These are phyloP conservation scores for Cryptococcus sp. DNA, from an alignment of 1,284 basidiomycete species.

Conservation along the genomic window DNA sequence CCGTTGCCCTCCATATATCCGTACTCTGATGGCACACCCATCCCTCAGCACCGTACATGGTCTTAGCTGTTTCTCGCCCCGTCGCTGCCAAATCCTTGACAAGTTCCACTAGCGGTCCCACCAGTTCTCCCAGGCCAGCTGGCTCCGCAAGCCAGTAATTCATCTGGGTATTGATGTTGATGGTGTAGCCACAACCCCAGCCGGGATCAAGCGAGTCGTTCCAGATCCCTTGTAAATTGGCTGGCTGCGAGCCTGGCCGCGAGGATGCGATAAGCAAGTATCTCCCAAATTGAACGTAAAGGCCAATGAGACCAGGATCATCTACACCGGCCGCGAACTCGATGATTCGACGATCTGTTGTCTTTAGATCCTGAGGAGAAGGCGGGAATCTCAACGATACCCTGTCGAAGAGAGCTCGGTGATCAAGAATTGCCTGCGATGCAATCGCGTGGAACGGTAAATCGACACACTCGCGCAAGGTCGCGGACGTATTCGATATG, in stretches of 20 bases:
- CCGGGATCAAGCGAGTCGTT: constrained; percentile 6
- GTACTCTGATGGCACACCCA: constrained; percentile 12
- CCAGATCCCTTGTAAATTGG: constrained; percentile 15
- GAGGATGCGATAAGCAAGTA: constrained; percentile 9
- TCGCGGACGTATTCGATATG: not conserved
- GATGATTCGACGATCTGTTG: not conserved
- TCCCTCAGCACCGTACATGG: constrained; percentile 9
- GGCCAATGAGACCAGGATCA: constrained; percentile 4
- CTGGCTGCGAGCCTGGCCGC: constrained; percentile 3
- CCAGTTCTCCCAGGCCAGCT: not conserved
- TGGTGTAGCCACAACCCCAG: constrained; percentile 10
- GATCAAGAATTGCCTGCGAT: not conserved
- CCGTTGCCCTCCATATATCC: constrained; percentile 7
- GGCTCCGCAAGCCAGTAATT: constrained; percentile 12
- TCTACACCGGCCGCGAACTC: not conserved
- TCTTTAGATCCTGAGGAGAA: not conserved
- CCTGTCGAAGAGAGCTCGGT: not conserved
- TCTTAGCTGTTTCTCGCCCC: constrained; percentile 1
- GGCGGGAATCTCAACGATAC: not conserved
- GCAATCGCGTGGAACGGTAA: not conserved
- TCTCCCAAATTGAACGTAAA: constrained; percentile 11
- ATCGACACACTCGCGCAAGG: not conserved
- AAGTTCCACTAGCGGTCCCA: constrained; percentile 4
- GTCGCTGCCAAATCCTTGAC: constrained; percentile 4
- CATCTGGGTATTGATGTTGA: constrained; percentile 17